Conservation (phyloP, 2,329 filamentous ascomycete genomes). For the Periconia digitata region DNA sequence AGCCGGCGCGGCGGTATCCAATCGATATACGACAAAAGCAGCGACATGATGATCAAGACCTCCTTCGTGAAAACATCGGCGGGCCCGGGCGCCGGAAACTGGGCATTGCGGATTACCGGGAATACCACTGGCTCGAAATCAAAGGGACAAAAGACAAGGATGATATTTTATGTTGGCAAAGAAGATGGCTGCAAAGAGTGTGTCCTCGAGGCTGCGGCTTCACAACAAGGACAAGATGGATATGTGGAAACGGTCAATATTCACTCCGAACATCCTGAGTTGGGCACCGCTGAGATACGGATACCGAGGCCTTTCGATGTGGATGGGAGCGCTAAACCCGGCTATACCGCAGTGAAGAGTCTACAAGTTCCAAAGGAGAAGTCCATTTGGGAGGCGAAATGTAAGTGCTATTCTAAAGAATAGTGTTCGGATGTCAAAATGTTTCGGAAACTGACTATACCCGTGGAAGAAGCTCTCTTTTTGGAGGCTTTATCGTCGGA, state of each 20-base stretch:
- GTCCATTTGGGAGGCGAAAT: slow-evolving; percentile 76
- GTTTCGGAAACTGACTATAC: slow-evolving; percentile 14
- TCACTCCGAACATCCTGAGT: slow-evolving; percentile 64
- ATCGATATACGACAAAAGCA: slow-evolving; percentile 82
- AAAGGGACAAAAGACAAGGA: slow-evolving; percentile 67
- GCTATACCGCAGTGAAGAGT: slow-evolving; percentile 74
- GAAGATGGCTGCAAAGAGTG: slow-evolving; percentile 59
- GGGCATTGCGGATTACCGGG: slow-evolving; percentile 84
- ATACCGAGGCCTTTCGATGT: slow-evolving; percentile 63
- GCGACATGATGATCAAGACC: slow-evolving; percentile 84
- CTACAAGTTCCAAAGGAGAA: slow-evolving; percentile 61
- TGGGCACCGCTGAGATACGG: slow-evolving; percentile 78
- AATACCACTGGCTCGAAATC: slow-evolving; percentile 68
- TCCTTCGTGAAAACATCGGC: slow-evolving; percentile 89
- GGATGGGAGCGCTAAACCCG: slow-evolving; percentile 51
- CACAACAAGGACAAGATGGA: slow-evolving; percentile 53
- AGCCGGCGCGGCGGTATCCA: slow-evolving; percentile 80
- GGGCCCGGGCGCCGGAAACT: slow-evolving; percentile 81
- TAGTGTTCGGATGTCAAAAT: not conserved
- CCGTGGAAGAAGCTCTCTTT: slow-evolving; percentile 58
- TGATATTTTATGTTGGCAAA: slow-evolving; percentile 79
- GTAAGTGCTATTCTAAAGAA: slow-evolving; percentile 45
- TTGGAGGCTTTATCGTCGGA: slow-evolving; percentile 62
- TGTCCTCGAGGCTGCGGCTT: slow-evolving; percentile 59
- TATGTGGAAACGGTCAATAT: slow-evolving; percentile 66